Percentiles rank a stretch among this genome's conserved stretches.
phyloP scores from a whole-genome alignment of 495 filamentous ascomycete genomes.

The Xylaria scruposa region DNA sequence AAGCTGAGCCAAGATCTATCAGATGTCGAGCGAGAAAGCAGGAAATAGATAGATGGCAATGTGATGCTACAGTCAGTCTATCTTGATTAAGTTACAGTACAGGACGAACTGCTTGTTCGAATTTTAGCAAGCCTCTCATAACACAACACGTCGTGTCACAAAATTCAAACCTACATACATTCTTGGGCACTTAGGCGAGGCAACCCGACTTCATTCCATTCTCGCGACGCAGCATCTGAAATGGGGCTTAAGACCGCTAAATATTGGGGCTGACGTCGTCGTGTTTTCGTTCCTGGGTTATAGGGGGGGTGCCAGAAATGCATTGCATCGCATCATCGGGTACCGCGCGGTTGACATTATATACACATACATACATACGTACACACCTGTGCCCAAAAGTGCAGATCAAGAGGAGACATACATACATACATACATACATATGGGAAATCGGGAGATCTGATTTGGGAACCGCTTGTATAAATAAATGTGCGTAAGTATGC shows the following conservation, averaged over 20 bases:
- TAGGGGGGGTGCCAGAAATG: not conserved
- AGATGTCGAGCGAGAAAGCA: not conserved
- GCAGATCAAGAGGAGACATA: not conserved
- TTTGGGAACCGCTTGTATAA: not conserved
- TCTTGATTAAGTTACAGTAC: not conserved
- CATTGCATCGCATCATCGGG: not conserved
- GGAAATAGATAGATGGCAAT: not conserved
- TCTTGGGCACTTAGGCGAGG: not conserved
- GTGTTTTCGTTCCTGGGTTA: not conserved
- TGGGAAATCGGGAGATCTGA: not conserved
- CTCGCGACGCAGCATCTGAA: not conserved
- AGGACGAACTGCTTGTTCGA: not conserved
- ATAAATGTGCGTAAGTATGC: not conserved
- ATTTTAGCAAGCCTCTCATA: not conserved
- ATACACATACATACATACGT: not conserved
- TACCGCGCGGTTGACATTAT: not conserved
- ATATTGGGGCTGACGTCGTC: not conserved
- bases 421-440: not conserved
- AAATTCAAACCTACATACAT: not conserved
- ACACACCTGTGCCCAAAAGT: not conserved
- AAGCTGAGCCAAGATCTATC: not conserved
- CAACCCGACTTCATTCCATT: not conserved
- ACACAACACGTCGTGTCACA: not conserved
- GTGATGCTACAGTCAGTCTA: not conserved
- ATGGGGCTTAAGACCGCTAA: not conserved